phyloP scores from a whole-genome alignment of 208 protist species.

The Porcisia deanei region DNA sequence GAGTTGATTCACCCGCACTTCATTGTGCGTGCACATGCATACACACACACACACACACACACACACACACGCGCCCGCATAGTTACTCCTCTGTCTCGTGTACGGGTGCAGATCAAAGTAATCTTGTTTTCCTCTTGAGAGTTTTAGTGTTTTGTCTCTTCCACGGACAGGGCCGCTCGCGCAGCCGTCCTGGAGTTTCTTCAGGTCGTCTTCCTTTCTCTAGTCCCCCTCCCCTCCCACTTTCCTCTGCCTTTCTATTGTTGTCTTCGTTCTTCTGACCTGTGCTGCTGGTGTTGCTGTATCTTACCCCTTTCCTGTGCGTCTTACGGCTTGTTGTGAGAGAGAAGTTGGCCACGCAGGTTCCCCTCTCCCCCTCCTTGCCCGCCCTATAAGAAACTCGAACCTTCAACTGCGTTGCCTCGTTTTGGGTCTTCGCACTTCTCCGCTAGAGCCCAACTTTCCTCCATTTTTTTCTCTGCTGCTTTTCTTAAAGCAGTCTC shows the following conservation, averaged over 20 bases:
- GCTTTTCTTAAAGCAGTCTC: slow-evolving; percentile 11
- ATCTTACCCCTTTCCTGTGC: background rate
- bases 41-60: background rate
- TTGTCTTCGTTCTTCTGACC: background rate
- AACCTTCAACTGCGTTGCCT: background rate
- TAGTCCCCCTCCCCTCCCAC: slow-evolving; percentile 11
- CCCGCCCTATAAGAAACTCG: background rate
- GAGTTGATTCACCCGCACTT: background rate
- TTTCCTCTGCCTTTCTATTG: slow-evolving; percentile 2
- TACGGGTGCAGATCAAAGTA: background rate
- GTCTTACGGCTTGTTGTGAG: background rate
- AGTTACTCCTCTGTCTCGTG: background rate
- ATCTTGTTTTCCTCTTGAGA: background rate
- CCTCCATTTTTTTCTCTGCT: background rate
- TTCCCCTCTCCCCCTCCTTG: background rate
- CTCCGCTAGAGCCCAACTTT: background rate
- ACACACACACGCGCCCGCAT: too few relatives aligned
- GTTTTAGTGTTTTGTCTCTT: background rate
- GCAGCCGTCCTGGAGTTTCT: background rate
- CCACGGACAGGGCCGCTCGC: background rate
- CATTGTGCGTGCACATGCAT: background rate
- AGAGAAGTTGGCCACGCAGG: background rate
- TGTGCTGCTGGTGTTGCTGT: background rate
- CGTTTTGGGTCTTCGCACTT: background rate
- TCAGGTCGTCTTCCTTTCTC: slow-evolving; percentile 5